Evolutionary conservation across 1,139 yeast genomes (phyloP).

Genomic region (Candida sp.): DNA sequence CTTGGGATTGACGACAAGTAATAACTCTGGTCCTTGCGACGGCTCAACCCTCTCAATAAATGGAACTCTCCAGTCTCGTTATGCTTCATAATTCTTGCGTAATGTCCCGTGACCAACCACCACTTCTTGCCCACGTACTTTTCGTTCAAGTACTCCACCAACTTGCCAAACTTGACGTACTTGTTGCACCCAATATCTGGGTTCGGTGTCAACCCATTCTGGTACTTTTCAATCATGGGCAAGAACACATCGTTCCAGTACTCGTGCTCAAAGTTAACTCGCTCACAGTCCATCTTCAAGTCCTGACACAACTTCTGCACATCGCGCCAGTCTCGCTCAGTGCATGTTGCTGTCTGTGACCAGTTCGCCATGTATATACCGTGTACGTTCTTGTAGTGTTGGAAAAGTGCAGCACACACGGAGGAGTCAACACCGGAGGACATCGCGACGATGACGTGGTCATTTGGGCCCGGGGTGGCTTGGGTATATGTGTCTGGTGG

Average conservation of each 20-base stretch:
- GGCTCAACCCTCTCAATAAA: constrained; percentile 63
- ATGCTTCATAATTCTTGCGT: constrained; percentile 62
- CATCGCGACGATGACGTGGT: constrained; percentile 84
- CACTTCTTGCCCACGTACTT: constrained; percentile 40
- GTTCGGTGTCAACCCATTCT: constrained; percentile 84
- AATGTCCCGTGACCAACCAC: constrained; percentile 98
- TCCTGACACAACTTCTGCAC: constrained; percentile 68
- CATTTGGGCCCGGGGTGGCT: constrained; percentile 51
- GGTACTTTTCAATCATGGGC: constrained; percentile 84
- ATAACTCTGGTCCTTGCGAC: constrained; percentile 87
- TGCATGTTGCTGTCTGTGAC: constrained; percentile 72
- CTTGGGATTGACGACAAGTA: constrained; percentile 74
- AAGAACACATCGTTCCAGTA: constrained; percentile 93
- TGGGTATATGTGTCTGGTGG: constrained; percentile 29
- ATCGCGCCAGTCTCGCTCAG: constrained; percentile 89
- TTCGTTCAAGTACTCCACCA: constrained; percentile 56
- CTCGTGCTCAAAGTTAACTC: constrained; percentile 86
- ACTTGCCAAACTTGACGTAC: constrained; percentile 83
- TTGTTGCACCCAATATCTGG: constrained; percentile 93
- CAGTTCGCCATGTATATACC: constrained; percentile 97
- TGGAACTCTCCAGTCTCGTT: constrained; percentile 36
- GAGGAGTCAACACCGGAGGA: constrained; percentile 98
- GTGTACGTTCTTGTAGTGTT: constrained; percentile 53
- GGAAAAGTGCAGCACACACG: constrained; percentile 77
- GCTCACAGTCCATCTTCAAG: constrained; percentile 68